A percentile compares a stretch with the other conserved stretches of the same genome.
Evolutionary conservation across 148 eudicot genomes (phyloP).

Genomic region (Rhododendron vialii): DNA sequence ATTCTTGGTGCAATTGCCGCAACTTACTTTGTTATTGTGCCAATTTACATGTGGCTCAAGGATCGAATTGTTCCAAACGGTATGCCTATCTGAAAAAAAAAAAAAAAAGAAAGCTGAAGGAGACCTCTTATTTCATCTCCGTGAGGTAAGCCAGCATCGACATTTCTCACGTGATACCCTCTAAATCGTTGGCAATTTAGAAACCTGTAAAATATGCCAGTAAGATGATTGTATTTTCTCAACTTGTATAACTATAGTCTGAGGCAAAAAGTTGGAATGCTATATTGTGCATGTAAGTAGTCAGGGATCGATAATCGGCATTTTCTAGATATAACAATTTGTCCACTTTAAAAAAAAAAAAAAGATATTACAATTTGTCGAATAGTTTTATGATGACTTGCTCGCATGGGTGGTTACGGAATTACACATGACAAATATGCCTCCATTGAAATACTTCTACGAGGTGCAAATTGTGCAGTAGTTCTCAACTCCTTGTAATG

Average conservation of each 20-base stretch:
- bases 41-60: constrained; percentile 95
- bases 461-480: too few relatives aligned
- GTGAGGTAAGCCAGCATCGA: not conserved
- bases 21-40: constrained; percentile 58
- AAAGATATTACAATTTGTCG: too few relatives aligned
- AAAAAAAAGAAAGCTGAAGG: not conserved
- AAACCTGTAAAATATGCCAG: not conserved
- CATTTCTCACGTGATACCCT: not conserved
- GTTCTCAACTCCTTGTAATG: not conserved
- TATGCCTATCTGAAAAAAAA: constrained; percentile 45
- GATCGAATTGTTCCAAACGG: constrained; percentile 69
- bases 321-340: not conserved
- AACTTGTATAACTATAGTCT: not conserved
- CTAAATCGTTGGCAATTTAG: not conserved
- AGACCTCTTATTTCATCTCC: not conserved
- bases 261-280: not conserved
- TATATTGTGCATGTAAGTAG: not conserved
- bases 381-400: not conserved
- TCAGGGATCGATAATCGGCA: not conserved
- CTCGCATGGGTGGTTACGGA: not conserved
- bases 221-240: not conserved
- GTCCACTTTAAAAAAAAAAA: too few relatives aligned
- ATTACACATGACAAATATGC: not conserved
- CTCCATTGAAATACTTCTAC: not conserved
- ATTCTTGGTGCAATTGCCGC: constrained; percentile 65